Evolutionary conservation across 2,329 filamentous ascomycete genomes (phyloP).

Genomic region (Dothiorella sarmentorum): DNA sequence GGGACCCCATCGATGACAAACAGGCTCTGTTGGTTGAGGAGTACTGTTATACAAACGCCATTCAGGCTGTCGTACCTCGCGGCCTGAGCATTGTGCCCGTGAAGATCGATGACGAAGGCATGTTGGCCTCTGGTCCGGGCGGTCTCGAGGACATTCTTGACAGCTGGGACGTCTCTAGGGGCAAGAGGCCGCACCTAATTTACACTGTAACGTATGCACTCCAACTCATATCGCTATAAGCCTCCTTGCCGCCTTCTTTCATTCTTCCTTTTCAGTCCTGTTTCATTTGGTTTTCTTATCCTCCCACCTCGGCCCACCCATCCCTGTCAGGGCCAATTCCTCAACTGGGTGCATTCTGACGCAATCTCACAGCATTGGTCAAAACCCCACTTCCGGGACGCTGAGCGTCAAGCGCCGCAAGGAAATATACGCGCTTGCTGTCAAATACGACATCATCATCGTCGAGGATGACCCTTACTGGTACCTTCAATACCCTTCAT

Average conservation of each 20-base stretch:
- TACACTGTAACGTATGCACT: conserved; percentile 85
- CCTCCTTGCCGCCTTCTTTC: background rate
- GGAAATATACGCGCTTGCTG: conserved; percentile 76
- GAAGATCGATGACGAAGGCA: conserved; percentile 73
- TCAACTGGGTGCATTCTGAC: background rate
- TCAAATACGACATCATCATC: conserved; percentile 83
- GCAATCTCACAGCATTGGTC: conserved; percentile 62
- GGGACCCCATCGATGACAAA: conserved; percentile 64
- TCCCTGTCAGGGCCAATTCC: background rate
- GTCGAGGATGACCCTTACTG: conserved; percentile 95
- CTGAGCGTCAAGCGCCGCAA: conserved; percentile 70
- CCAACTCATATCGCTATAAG: background rate
- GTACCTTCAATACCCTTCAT: conserved; percentile 85
- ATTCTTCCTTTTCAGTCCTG: background rate
- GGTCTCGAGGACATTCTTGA: conserved; percentile 74
- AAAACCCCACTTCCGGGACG: conserved; percentile 80
- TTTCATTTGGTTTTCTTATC: background rate
- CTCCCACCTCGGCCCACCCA: too few species aligned
- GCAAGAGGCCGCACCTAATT: conserved; percentile 75
- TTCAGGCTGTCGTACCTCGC: conserved; percentile 63
- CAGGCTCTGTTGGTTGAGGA: conserved; percentile 76
- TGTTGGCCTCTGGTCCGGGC: conserved; percentile 69
- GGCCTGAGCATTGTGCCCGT: conserved; percentile 73
- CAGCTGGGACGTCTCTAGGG: conserved; percentile 74
- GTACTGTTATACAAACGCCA: conserved; percentile 75